phyloP scores from a whole-genome alignment of 2,329 filamentous ascomycete genomes.

The Colletotrichum sp. region DNA sequence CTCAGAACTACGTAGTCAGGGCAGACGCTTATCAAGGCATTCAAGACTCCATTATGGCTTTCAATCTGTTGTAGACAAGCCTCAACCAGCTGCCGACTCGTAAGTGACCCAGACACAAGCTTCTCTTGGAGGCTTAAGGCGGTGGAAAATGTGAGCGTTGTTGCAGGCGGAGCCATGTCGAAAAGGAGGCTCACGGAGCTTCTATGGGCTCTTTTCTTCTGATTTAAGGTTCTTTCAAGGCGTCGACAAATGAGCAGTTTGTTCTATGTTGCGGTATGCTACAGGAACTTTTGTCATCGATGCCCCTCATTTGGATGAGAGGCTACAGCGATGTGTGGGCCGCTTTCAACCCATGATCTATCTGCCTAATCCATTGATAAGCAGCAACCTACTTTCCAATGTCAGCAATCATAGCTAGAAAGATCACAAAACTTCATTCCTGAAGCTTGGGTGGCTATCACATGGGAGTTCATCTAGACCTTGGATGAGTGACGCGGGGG shows the following conservation, averaged over 20 bases:
- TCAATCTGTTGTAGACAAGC: constrained; percentile 26
- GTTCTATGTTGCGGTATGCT: not conserved
- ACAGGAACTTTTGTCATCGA: not conserved
- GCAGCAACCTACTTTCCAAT: not conserved
- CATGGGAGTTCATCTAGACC: not conserved
- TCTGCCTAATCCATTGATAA: not conserved
- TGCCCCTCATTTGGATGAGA: not conserved
- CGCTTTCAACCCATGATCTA: not conserved
- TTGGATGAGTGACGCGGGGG: not conserved
- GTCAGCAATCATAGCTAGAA: not conserved
- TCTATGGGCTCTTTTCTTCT: not conserved
- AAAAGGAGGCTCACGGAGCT: not conserved
- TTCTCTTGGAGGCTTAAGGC: constrained; percentile 8
- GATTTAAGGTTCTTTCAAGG: not conserved
- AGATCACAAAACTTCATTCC: not conserved
- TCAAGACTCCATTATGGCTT: constrained; percentile 25
- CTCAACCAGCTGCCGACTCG: constrained; percentile 24
- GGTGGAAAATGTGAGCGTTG: not conserved
- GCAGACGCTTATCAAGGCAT: constrained; percentile 40
- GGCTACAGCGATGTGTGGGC: not conserved
- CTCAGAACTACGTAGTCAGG: constrained; percentile 37
- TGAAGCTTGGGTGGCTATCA: not conserved
- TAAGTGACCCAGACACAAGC: constrained; percentile 12
- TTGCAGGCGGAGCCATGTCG: not conserved
- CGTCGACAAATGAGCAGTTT: not conserved